Evolutionary conservation across 2,329 filamentous ascomycete species (phyloP).

Genomic region (Trichophyton rubrum): DNA sequence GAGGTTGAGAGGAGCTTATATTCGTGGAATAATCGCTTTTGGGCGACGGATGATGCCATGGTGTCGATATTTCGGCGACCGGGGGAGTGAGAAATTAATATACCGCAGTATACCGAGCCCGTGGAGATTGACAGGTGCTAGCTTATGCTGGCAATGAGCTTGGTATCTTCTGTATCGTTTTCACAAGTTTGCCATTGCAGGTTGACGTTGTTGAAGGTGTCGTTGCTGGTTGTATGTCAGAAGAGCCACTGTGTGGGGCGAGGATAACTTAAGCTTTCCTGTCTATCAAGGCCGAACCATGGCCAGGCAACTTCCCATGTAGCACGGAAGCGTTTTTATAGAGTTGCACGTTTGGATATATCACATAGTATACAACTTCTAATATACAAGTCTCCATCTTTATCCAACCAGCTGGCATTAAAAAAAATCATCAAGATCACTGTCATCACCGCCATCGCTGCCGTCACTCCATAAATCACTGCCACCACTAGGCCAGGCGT

Average conservation of each 20-base stretch:
- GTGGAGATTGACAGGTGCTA: background rate
- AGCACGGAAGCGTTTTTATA: background rate
- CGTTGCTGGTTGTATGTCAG: background rate
- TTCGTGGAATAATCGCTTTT: conserved; percentile 81
- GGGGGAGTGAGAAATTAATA: background rate
- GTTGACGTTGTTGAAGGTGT: background rate
- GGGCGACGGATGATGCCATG: conserved; percentile 43
- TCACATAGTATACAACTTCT: background rate
- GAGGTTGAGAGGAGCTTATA: conserved; percentile 90
- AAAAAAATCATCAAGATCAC: background rate
- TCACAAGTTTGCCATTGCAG: background rate
- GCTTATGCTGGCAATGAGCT: background rate
- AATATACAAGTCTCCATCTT: background rate
- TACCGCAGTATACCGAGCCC: background rate
- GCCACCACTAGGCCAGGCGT: conserved; percentile 11
- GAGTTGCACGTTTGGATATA: background rate
- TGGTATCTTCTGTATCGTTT: background rate
- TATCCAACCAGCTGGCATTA: background rate
- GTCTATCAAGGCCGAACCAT: background rate
- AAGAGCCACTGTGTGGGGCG: background rate
- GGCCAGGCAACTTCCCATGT: too few relatives aligned
- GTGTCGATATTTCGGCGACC: background rate
- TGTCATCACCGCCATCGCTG: background rate
- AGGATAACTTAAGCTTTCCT: background rate
- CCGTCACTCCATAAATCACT: background rate